phyloP scores from a whole-genome alignment of 73 alveolate genomes.

The Paramecium biaurelia region DNA sequence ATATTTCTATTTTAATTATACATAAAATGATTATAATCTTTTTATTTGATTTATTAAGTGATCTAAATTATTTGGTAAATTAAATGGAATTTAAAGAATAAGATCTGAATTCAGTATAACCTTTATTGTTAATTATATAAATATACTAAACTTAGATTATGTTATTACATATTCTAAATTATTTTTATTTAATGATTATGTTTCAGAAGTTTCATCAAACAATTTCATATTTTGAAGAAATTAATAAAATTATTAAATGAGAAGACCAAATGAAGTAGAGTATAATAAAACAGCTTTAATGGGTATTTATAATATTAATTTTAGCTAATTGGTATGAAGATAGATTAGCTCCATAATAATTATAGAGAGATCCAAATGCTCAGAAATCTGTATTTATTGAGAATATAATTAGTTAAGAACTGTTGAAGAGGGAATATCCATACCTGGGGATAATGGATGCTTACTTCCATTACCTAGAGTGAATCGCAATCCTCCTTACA shows the following conservation, averaged over 20 bases:
- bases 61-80: no score
- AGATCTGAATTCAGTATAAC: no score
- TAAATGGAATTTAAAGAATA: no score
- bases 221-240: neutral
- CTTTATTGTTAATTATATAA: no score
- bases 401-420: neutral
- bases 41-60: no score
- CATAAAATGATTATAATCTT: no score
- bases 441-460: conserved; percentile 49
- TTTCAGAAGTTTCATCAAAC: neutral
- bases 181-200: no score
- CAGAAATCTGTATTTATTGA: neutral
- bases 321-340: conserved; percentile 57
- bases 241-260: conserved; percentile 1
- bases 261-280: conserved; percentile 48
- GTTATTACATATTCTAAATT: no score
- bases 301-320: neutral
- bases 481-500: conserved; percentile 39
- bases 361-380: conserved; percentile 33
- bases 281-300: neutral
- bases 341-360: conserved; percentile 35
- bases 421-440: conserved; percentile 29
- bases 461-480: conserved; percentile 50
- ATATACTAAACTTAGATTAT: no score
- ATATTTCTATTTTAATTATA: no score